phyloP scores from a whole-genome alignment of 2,329 filamentous ascomycete genomes.

The Trematosphaeria pertusa region DNA sequence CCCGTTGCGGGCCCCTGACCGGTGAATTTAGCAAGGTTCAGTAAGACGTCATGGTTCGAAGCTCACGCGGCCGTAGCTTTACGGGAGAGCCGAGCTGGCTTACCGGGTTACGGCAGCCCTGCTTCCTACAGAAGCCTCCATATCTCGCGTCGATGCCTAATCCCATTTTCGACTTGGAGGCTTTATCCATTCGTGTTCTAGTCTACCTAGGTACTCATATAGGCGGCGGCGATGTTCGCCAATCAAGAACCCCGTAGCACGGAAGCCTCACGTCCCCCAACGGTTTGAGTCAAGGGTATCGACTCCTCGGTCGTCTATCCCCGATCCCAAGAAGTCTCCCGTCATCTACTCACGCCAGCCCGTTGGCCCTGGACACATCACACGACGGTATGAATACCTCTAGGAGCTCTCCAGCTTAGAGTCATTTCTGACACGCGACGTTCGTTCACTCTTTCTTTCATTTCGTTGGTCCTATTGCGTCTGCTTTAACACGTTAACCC shows the following conservation, averaged over 20 bases:
- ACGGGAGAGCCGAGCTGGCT: slow-evolving; percentile 39
- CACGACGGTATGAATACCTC: slow-evolving; percentile 30
- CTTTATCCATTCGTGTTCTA: slow-evolving; percentile 30
- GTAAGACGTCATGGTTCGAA: slow-evolving; percentile 31
- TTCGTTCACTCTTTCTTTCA: slow-evolving; percentile 17
- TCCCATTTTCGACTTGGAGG: slow-evolving; percentile 17
- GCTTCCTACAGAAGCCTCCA: slow-evolving; percentile 14
- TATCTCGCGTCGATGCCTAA: slow-evolving; percentile 31
- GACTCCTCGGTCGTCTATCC: slow-evolving; percentile 24
- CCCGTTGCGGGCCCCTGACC: slow-evolving; percentile 19
- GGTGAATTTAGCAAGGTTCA: slow-evolving; percentile 23
- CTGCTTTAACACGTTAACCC: slow-evolving; percentile 15
- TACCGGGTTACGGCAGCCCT: slow-evolving; percentile 11
- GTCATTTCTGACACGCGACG: slow-evolving; percentile 17
- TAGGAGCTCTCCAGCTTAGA: slow-evolving; percentile 15
- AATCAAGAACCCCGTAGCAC: slow-evolving; percentile 20
- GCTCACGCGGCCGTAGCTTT: slow-evolving; percentile 18
- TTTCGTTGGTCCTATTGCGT: slow-evolving; percentile 12
- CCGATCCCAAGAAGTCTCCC: slow-evolving; percentile 19
- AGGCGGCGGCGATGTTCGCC: slow-evolving; percentile 15
- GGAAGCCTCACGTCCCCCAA: slow-evolving; percentile 26
- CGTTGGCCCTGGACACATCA: slow-evolving; percentile 13
- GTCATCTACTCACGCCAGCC: slow-evolving; percentile 25
- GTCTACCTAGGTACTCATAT: slow-evolving; percentile 15
- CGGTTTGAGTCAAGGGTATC: slow-evolving; percentile 31